A percentile compares a stretch with the other conserved stretches of the same genome.
Conservation (phyloP, 1,139 yeast genomes). For the Saccharomyces hybrid region DNA sequence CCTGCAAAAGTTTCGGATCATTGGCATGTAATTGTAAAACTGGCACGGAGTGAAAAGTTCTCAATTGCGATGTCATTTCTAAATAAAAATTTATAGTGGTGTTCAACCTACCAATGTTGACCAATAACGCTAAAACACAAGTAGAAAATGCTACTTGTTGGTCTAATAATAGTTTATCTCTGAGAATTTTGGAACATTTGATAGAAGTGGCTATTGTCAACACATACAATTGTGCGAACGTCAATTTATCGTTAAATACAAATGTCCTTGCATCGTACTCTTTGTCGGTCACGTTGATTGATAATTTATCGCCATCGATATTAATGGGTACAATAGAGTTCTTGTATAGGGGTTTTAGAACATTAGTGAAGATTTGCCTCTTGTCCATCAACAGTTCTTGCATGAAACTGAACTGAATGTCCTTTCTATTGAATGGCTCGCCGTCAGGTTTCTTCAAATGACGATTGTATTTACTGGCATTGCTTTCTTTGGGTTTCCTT, state of each 20-base stretch:
- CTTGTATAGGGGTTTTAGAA: conserved; percentile 13
- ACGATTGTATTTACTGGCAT: conserved; percentile 33
- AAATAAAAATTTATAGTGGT: conserved; percentile 93
- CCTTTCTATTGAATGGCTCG: conserved; percentile 83
- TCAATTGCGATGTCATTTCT: conserved; percentile 86
- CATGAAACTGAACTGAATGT: conserved; percentile 79
- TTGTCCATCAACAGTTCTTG: conserved; percentile 56
- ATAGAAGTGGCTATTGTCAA: conserved; percentile 76
- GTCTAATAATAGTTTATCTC: conserved; percentile 65
- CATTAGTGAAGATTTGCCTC: conserved; percentile 61
- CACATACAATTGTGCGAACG: conserved; percentile 82
- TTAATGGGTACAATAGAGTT: conserved; percentile 18
- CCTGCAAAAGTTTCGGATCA: conserved; percentile 74
- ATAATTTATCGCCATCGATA: conserved; percentile 13
- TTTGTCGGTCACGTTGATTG: conserved; percentile 28
- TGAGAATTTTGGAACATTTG: conserved; percentile 74
- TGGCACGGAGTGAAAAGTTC: conserved; percentile 92
- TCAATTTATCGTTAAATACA: conserved; percentile 43
- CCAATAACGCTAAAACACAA: conserved; percentile 76
- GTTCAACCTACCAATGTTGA: conserved; percentile 88
- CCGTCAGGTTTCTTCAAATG: conserved; percentile 88
- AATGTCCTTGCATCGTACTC: conserved; percentile 28
- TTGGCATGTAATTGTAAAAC: conserved; percentile 63
- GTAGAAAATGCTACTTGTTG: conserved; percentile 61
- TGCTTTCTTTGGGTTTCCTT: conserved; percentile 5